A percentile compares a stretch with the other conserved stretches of the same genome.
phyloP scores from a whole-genome alignment of 768 basidiomycete genomes.

The Solioccasus polychromus region DNA sequence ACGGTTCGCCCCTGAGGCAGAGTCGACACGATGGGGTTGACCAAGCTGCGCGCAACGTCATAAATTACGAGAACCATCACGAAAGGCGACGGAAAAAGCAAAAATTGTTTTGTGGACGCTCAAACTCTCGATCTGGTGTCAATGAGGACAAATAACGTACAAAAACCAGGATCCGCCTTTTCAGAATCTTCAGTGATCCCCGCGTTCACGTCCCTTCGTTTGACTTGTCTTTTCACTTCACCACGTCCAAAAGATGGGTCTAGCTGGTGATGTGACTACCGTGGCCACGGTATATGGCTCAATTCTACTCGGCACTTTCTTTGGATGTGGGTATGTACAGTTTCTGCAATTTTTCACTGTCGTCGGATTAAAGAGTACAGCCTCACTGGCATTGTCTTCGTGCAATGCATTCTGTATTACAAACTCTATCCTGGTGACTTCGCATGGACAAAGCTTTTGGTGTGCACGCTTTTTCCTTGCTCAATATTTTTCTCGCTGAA shows the following conservation, averaged over 20 bases:
- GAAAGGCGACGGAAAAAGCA: constrained; percentile 15
- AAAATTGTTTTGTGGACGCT: constrained; percentile 11
- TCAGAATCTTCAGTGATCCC: constrained; percentile 20
- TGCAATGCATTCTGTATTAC: constrained; percentile 29
- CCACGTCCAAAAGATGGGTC: constrained; percentile 10
- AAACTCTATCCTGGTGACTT: constrained; percentile 31
- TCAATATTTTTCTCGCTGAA: background rate
- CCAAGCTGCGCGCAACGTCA: background rate
- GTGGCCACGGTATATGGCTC: constrained; percentile 31
- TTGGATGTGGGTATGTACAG: constrained; percentile 28
- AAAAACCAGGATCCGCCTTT: constrained; percentile 17
- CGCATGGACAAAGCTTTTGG: constrained; percentile 27
- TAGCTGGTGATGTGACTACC: constrained; percentile 29
- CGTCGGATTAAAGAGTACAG: constrained; percentile 16
- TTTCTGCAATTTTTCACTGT: background rate
- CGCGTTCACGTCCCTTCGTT: constrained; percentile 32
- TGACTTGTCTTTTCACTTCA: constrained; percentile 1
- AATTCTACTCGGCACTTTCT: constrained; percentile 31
- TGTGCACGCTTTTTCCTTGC: constrained; percentile 1
- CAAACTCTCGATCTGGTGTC: constrained; percentile 23
- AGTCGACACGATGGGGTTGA: background rate
- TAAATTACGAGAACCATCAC: constrained; percentile 14
- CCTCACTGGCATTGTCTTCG: constrained; percentile 31
- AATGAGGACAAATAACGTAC: constrained; percentile 35
- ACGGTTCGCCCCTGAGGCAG: background rate